Evolutionary conservation across 1,284 basidiomycete genomes (phyloP), one percentile per base, ranked within the genome.

Genomic region (Sporisorium sorghi): DNA sequence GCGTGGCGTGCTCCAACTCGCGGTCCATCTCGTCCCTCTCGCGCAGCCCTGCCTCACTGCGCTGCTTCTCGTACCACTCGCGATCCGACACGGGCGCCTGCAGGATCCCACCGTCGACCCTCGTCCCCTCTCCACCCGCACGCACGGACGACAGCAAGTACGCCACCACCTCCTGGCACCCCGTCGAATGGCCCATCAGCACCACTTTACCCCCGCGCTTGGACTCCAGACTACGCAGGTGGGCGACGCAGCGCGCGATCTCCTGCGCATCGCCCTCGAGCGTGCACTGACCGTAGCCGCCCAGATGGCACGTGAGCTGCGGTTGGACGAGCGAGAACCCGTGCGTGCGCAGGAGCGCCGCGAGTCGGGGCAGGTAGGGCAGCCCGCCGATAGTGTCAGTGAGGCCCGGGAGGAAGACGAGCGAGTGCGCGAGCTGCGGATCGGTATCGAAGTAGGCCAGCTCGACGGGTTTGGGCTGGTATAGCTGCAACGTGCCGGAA

Each of bases 131-230:
- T 11, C 33, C 26, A 3, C 24, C 35, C 0, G 62, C 62, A 4
- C 63, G 64, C 1, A 5, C 19, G 0, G 57, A 54, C 6, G 47
- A 60, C 12, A 75, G 52, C 10, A 83, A 56, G 43, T 75, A 77
- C 12, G 68, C 61, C n/a, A 82, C 50, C n/a, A 73, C 58, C 40
- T 82, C 81, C 44, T 83, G 80, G 40, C 79, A 82, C 3, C 82
- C 82, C 0, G 82, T 83, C n/a, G 76, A 80, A 47, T 83, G 82
- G 7, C 82, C 82, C 76, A 82, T 79, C 8, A 83, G 44, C 9
- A 83, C 66, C 23, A 83, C 56, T 32, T 65, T 67, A 48, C 77
- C 78, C 3, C 48, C 23, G 6, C 52, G 28, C 23, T 70, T 65
- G 12, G 33, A 3, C 9, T 56, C 53, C 8, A 58, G 32, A 12